Conservation (phyloP, 352 stramenopile species). For the Phytophthora multivora region DNA sequence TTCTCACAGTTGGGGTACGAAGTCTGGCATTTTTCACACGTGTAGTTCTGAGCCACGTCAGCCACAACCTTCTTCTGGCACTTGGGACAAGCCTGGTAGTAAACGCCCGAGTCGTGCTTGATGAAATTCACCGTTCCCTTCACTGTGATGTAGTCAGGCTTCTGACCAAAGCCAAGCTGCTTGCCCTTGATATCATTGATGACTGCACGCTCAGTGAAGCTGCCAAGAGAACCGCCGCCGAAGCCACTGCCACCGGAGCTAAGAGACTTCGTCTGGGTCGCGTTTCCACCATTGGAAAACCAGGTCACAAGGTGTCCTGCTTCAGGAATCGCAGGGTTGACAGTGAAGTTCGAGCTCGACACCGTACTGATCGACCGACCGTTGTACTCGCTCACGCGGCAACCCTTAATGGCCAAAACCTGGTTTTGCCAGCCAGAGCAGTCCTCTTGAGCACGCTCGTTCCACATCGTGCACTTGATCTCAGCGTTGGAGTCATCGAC, state of each 20-base stretch:
- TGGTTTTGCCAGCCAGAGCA: slow-evolving; percentile 89
- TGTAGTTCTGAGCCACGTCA: slow-evolving; percentile 94
- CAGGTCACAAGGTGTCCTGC: slow-evolving; percentile 83
- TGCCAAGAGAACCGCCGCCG: slow-evolving; percentile 71
- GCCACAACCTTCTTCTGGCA: slow-evolving; percentile 93
- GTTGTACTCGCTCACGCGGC: slow-evolving; percentile 95
- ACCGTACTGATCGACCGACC: slow-evolving; percentile 89
- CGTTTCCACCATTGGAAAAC: slow-evolving; percentile 79
- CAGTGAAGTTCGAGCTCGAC: slow-evolving; percentile 77
- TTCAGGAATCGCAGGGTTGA: slow-evolving; percentile 90
- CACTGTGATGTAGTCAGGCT: slow-evolving; percentile 96
- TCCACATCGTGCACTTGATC: slow-evolving; percentile 98
- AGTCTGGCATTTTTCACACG: slow-evolving; percentile 96
- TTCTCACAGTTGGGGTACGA: slow-evolving; percentile 94
- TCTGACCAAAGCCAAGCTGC: slow-evolving; percentile 94
- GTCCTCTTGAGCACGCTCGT: slow-evolving; percentile 86
- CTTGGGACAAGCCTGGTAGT: slow-evolving; percentile 89
- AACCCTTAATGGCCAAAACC: slow-evolving; percentile 95
- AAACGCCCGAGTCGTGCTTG: slow-evolving; percentile 93
- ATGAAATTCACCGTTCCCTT: slow-evolving; percentile 97
- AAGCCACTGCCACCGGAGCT: slow-evolving; percentile 76
- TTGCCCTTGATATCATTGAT: slow-evolving; percentile 95
- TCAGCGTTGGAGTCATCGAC: slow-evolving; percentile 96
- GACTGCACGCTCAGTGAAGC: slow-evolving; percentile 88
- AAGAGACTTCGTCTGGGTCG: slow-evolving; percentile 77